Conservation (phyloP, 768 basidiomycete genomes). For the Kwoniella dendrophila region DNA sequence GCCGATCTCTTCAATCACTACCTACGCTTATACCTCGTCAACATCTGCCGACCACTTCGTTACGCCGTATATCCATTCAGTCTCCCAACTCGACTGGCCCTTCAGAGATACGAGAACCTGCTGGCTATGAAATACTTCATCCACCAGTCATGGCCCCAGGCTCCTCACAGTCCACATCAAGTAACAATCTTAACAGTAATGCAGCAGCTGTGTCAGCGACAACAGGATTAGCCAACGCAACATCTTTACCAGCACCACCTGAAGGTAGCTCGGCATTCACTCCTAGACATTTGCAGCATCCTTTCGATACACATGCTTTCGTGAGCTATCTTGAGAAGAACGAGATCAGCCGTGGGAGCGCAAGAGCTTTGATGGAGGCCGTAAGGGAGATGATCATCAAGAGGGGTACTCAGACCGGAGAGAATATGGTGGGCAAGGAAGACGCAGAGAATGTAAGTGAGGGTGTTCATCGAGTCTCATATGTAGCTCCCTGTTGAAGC, state of each 20-base stretch:
- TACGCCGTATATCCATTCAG: conserved; percentile 5
- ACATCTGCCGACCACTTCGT: background rate
- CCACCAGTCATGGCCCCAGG: conserved; percentile 8
- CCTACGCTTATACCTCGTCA: background rate
- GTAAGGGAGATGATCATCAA: conserved; percentile 53
- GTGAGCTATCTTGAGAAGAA: conserved; percentile 55
- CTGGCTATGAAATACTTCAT: background rate
- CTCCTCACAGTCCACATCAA: background rate
- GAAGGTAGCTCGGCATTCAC: conserved; percentile 15
- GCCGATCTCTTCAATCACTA: background rate
- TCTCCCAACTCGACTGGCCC: background rate
- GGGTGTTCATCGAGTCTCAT: background rate
- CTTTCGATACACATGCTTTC: conserved; percentile 59
- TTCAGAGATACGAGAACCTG: background rate
- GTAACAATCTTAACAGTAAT: background rate
- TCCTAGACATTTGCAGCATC: conserved; percentile 43
- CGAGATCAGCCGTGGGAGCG: conserved; percentile 38
- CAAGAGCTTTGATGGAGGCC: conserved; percentile 54
- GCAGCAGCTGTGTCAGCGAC: background rate
- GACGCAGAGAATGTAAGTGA: conserved; percentile 58
- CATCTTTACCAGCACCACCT: conserved; percentile 21
- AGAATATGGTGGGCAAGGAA: conserved; percentile 54
- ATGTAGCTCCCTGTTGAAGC: background rate
- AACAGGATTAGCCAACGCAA: conserved; percentile 12
- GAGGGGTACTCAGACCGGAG: conserved; percentile 45